Conservation (phyloP, 176 grass and related monocot species). For the Otatea glauca region DNA sequence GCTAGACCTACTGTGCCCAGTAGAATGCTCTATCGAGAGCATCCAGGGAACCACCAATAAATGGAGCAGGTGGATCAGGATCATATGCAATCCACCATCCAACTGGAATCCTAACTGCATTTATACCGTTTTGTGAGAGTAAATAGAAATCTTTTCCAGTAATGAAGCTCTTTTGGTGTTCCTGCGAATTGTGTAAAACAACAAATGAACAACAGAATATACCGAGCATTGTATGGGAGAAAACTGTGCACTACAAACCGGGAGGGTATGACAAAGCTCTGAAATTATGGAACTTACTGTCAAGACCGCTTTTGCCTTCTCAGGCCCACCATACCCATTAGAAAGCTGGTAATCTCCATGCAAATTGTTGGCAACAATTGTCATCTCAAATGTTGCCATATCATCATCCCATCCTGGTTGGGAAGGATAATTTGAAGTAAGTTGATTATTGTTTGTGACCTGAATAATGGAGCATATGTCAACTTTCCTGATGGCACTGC, state of each 20-base stretch:
- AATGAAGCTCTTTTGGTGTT: constrained; percentile 75
- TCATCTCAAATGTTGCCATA: constrained; percentile 79
- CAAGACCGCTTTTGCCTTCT: constrained; percentile 57
- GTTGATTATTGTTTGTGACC: constrained; percentile 66
- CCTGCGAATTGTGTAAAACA: constrained; percentile 49
- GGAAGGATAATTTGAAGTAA: constrained; percentile 69
- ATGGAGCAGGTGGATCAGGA: constrained; percentile 81
- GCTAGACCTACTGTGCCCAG: constrained; percentile 88
- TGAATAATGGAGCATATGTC: constrained; percentile 52
- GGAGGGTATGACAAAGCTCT: not conserved
- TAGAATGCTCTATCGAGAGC: constrained; percentile 77
- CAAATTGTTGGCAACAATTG: constrained; percentile 68
- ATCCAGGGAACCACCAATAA: constrained; percentile 76
- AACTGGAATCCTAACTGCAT: constrained; percentile 89
- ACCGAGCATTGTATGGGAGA: not conserved
- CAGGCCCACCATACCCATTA: constrained; percentile 75
- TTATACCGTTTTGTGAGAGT: constrained; percentile 65
- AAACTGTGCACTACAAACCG: not conserved
- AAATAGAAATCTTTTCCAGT: constrained; percentile 74
- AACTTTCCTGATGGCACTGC: constrained; percentile 14
- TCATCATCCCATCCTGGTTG: constrained; percentile 74
- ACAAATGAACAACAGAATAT: not conserved
- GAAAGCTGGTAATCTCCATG: constrained; percentile 93
- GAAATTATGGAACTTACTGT: constrained; percentile 58
- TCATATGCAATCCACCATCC: constrained; percentile 97